Conservation (phyloP, 2,329 filamentous ascomycete genomes). For the Aspergillus hortae region DNA sequence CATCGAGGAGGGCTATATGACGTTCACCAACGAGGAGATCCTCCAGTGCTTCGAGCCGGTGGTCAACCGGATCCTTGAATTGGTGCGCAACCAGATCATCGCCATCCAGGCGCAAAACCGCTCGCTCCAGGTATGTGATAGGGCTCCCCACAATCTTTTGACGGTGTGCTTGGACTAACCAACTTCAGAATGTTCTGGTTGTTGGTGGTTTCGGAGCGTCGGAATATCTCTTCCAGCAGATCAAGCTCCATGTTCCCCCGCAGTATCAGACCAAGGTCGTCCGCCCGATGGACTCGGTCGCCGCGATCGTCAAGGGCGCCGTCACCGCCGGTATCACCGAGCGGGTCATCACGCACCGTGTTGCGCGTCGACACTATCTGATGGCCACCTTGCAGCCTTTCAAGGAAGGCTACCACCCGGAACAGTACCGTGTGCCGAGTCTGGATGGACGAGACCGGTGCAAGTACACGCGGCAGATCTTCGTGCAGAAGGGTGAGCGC, state of each 20-base stretch:
- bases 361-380: conserved; percentile 94
- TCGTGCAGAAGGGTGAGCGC: conserved; percentile 96
- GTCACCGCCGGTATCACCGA: conserved; percentile 98
- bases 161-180: conserved; percentile 15
- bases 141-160: neutral
- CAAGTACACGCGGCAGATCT: conserved; percentile 98
- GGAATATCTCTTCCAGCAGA: conserved; percentile 98
- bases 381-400: conserved; percentile 99
- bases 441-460: conserved; percentile 96
- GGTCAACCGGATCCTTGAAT: conserved; percentile 91
- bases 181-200: conserved; percentile 75
- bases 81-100: conserved; percentile 97
- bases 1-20: conserved; percentile 99
- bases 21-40: conserved; percentile 98
- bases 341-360: conserved; percentile 91
- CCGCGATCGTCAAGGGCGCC: conserved; percentile 96
- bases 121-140: conserved; percentile 67
- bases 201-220: conserved; percentile 98
- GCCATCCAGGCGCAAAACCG: conserved; percentile 97
- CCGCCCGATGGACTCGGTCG: conserved; percentile 96
- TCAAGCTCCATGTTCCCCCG: conserved; percentile 95
- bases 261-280: conserved; percentile 99
- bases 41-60: conserved; percentile 98
- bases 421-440: conserved; percentile 94
- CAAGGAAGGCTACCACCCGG: conserved; percentile 97